Evolutionary conservation across 352 stramenopile genomes (phyloP), one percentile per base, ranked within the genome.

Genomic region (Peronospora destructor): DNA sequence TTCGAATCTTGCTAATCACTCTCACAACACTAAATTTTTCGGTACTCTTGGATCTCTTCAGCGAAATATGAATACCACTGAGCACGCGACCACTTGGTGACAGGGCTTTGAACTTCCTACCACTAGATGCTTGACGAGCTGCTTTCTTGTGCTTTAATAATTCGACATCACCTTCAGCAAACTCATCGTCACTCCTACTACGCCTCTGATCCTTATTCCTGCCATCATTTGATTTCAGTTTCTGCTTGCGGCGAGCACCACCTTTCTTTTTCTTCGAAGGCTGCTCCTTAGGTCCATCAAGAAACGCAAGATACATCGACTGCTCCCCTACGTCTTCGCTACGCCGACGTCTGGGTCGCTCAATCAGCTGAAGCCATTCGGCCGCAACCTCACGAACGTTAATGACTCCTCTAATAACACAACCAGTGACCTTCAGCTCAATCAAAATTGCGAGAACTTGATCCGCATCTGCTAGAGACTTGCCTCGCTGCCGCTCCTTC

Each of bases 401-500:
- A 3, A 94, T 70, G 4, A 77, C 62, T 2, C 57, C 63, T 39
- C 90, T 88, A 17, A 87, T 52, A 42, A 92, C 55, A 1, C 81
- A 83, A 17, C 84, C 84, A 2, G 81, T 91, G 13, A 94, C 84
- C 49, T 94, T 94, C 12, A 94, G 62, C 45, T 94, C 84, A 53
- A 94, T 91, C 26, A 94, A 49, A 51, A 94, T 93, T 8, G 81
- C 78, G 58, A 94, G 64, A 7, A 94, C 75, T 53, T 92, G 81
- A 44, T 94, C 84, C 0, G 81, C 82, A 52, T 94, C 84, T 13
- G 73, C 76, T 33, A 93, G 67, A 26, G 83, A 84, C 2, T 84
- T 84, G 45, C 84, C 85, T 50, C 83, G 81, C 53, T 95, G 84
- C 8, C 83, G 77, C 61, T 95, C 79, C 42, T 87, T 78, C 12